phyloP scores from a whole-genome alignment of 345 rosid genomes.

The Arabis hirsuta region DNA sequence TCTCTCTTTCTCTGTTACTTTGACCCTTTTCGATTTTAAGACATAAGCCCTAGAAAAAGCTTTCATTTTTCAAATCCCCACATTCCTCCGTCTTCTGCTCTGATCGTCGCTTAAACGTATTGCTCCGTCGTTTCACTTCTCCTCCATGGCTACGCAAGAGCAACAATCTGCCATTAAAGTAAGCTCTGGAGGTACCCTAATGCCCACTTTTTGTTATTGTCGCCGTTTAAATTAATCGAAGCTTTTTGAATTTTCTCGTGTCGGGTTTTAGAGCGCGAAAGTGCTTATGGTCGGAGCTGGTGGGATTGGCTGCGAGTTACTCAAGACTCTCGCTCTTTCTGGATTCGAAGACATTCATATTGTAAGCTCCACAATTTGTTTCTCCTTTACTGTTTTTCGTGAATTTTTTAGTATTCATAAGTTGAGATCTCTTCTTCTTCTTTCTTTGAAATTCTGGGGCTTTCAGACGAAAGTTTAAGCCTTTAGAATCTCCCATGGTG shows the following conservation, averaged over 20 bases:
- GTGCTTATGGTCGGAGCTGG: conserved; percentile 99
- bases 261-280: conserved; percentile 72
- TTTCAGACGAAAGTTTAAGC: background rate
- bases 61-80: background rate
- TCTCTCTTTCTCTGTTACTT: conserved; percentile 9
- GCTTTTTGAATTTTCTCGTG: conserved; percentile 24
- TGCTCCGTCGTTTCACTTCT: conserved; percentile 11
- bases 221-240: background rate
- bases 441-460: conserved; percentile 2
- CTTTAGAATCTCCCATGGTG: background rate
- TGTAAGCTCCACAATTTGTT: conserved; percentile 52
- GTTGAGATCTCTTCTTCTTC: background rate
- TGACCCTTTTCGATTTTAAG: background rate
- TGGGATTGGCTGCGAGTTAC: conserved; percentile 98
- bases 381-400: background rate
- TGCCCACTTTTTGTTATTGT: background rate
- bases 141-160: conserved; percentile 57
- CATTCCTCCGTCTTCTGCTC: conserved; percentile 22
- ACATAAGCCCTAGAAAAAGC: background rate
- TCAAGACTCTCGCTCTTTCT: conserved; percentile 93
- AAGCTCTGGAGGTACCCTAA: conserved; percentile 9
- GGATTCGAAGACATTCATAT: conserved; percentile 93
- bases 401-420: background rate
- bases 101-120: conserved; percentile 23
- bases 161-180: conserved; percentile 67